Evolutionary conservation across 805 yeast genomes (phyloP), one percentile per base, ranked within the genome.

Genomic region (Dipodascopsis uninucleata): DNA sequence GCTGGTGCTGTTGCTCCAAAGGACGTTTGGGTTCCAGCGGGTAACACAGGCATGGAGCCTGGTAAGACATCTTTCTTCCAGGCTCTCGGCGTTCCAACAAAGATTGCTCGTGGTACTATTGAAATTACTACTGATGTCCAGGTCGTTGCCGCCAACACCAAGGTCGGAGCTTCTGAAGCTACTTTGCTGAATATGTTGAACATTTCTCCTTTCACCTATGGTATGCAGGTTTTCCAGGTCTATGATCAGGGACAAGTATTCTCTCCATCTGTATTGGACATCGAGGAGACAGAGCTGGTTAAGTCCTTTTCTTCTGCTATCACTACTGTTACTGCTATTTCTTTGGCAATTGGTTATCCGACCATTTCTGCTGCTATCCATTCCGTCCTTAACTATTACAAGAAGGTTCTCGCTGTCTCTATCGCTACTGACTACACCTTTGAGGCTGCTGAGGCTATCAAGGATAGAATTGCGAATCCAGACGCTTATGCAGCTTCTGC

Each of bases 41-140:
- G 95, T 75, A 93, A 93, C 96, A 93, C 99, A 65, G 97, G 97
- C 85, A 89, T 93, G 95, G 98, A 93, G 79, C 99, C 99, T 76
- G 97, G 97, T 84, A 93, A 93, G 87, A 93, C 99, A 69, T 93
- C 98, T 71, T 93, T 93, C 95, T 93, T 93, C 97, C 99, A 93
- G 82, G 98, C 99, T 71, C 82, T 93, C 68, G 97, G 97, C 86
- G 96, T 93, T 68, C 98, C 98, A 82, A 93, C 99, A 86, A 93
- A 93, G 94, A 93, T 93, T 88, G 93, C 96, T 76, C 89, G 99
- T 85, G 99, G 99, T 93, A 88, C 96, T 77, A 93, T 93, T 82
- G 99, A 93, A 79, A 93, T 93, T 76, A 88, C 87, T 73, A 75
- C 84, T 65, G 98, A 93, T 70, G 95, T 93, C 68, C 85, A 85